Evolutionary conservation across 768 basidiomycete genomes (phyloP).

Genomic region (Trametes meyenii): DNA sequence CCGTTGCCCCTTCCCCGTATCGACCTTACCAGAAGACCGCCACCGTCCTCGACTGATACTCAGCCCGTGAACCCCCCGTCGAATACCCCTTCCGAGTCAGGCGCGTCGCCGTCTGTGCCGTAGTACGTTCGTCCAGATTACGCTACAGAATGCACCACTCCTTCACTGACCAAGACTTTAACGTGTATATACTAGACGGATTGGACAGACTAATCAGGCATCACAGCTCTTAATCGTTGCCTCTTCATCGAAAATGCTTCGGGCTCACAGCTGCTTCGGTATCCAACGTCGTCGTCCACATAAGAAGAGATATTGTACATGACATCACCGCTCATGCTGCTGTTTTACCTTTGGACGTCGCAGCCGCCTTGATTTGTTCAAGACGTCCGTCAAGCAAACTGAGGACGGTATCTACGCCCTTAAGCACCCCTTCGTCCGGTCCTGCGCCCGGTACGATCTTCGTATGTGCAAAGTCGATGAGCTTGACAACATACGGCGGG

Average conservation of each 20-base stretch:
- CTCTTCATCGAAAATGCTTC: too few relatives aligned
- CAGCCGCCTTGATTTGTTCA: constrained; percentile 40
- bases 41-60: neutral
- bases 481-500: constrained; percentile 63
- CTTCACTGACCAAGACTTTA: neutral
- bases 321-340: neutral
- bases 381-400: constrained; percentile 61
- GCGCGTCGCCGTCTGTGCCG: neutral
- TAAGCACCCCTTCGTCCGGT: constrained; percentile 76
- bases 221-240: too few relatives aligned
- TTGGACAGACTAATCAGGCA: too few relatives aligned
- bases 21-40: constrained; percentile 30
- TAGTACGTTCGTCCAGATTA: neutral
- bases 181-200: too few relatives aligned
- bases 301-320: neutral
- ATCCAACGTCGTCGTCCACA: neutral
- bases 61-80: neutral
- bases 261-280: too few relatives aligned
- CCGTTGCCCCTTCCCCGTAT: constrained; percentile 54
- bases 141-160: neutral
- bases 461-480: constrained; percentile 97
- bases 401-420: constrained; percentile 70
- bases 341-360: neutral
- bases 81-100: neutral
- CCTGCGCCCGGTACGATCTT: constrained; percentile 67